Evolutionary conservation across 2,329 filamentous ascomycete genomes (phyloP).

Genomic region (Xylaria digitata): DNA sequence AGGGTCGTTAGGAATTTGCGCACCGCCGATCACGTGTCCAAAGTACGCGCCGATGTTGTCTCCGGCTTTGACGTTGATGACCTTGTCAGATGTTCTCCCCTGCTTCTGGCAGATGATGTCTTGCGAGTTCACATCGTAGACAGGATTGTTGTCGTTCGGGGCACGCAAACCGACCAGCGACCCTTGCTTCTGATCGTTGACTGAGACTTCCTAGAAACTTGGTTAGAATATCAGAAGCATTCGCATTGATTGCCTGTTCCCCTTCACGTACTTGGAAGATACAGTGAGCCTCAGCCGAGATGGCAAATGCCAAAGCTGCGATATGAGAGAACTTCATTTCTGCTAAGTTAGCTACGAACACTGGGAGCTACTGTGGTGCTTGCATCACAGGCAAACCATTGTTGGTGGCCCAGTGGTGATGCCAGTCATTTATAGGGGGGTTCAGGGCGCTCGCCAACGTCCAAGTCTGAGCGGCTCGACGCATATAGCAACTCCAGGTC

Average conservation of each 20-base stretch:
- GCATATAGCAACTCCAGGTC: not conserved
- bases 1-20: conserved; percentile 60
- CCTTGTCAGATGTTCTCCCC: conserved; percentile 54
- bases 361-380: conserved; percentile 5
- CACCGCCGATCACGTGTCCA: conserved; percentile 66
- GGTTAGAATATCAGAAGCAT: conserved; percentile 32
- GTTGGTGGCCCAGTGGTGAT: not conserved
- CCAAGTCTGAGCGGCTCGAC: not conserved
- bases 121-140: conserved; percentile 60
- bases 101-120: conserved; percentile 63
- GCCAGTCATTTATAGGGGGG: conserved; percentile 27
- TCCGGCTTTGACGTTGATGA: conserved; percentile 63
- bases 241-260: not conserved
- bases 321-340: conserved; percentile 55
- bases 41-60: conserved; percentile 64
- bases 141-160: conserved; percentile 64
- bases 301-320: conserved; percentile 50
- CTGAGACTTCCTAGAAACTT: conserved; percentile 55
- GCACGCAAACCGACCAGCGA: conserved; percentile 59
- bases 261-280: conserved; percentile 55
- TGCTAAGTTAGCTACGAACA: conserved; percentile 20
- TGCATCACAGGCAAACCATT: conserved; percentile 2
- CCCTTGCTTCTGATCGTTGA: conserved; percentile 59
- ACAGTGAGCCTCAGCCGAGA: conserved; percentile 55
- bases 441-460: not conserved